Evolutionary conservation across 192 early-diverging fungal genomes (phyloP).

Genomic region (Nowakowskiella sp.): DNA sequence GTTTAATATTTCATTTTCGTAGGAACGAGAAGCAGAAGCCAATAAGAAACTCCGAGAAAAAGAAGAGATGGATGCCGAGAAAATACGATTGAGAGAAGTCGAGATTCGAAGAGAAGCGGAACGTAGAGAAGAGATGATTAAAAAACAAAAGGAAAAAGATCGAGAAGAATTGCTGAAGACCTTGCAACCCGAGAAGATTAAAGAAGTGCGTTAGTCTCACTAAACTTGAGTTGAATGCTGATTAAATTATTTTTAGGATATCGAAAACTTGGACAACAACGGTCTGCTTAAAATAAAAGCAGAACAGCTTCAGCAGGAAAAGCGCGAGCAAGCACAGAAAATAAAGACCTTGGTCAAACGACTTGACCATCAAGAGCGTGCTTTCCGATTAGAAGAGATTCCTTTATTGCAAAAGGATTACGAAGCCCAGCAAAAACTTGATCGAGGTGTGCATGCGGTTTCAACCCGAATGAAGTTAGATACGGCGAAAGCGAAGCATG

Average conservation of each 20-base stretch:
- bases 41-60: conserved; percentile 46
- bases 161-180: too few relatives aligned
- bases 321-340: conserved; percentile 66
- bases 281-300: conserved; percentile 76
- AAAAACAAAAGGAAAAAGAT: conserved; percentile 70
- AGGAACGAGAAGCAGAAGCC: conserved; percentile 32
- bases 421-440: conserved; percentile 76
- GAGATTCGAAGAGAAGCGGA: conserved; percentile 73
- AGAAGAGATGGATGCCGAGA: conserved; percentile 76
- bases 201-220: too few relatives aligned
- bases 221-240: too few relatives aligned
- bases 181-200: too few relatives aligned
- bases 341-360: conserved; percentile 67
- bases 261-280: conserved; percentile 74
- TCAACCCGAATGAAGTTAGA: conserved; percentile 62
- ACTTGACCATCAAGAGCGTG: conserved; percentile 88
- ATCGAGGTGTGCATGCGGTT: conserved; percentile 69
- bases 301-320: conserved; percentile 85
- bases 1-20: neutral
- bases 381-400: conserved; percentile 83
- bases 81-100: conserved; percentile 78
- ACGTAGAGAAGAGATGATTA: too few relatives aligned
- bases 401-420: conserved; percentile 87
- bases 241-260: too few relatives aligned
- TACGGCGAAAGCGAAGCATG: conserved; percentile 56